Base-by-base conservation (phyloP, 2,329 filamentous ascomycete species). In the Aspergillus pseudoterreus region DNA sequence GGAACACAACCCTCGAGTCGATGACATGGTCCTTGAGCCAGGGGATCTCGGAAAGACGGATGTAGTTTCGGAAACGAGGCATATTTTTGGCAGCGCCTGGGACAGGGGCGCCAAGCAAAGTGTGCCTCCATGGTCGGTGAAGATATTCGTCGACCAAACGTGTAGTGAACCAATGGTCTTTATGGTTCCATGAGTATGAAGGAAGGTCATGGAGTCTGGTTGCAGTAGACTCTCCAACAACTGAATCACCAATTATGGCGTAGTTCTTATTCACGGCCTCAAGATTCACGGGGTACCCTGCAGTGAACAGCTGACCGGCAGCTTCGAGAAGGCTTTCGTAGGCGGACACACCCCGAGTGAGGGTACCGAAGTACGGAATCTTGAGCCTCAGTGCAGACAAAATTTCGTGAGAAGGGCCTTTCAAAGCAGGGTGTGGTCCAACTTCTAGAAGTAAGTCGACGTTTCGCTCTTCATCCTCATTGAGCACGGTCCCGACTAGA, bases 401-500 rank as follows among this genome's bases (percentile, higher is more conserved):
- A 6, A 45, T 51, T n/a, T 46, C 33, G 32, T 36, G 22, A 11
- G 54, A 17, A 2, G 64, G 62, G 2, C 64, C 55, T 17, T 54
- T 55, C 6, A 67, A 47, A 3, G 63, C 57, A 5, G 57, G 47
- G 43, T 68, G 63, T 4, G 51, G 51, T 6, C 51, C 51, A 32
- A 53, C 27, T 19, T 53, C 51, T 6, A 53, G 19, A 12, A 50
- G 22, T n/a, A 47, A 21, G 6, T 47, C 43, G 3, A 47, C 43
- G 12, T 22, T 36, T 6, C 22, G 5, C 6, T 17, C 12, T 17
- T 10, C 17, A 4, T 36, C 17, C 1, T 35, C 32, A 17, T 32
- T 8, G 4, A 45, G 35, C 14, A 50, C 11, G 2, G 47, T 35
- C 8, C 22, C 30, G 8, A 14, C 30, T 10, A 50, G 21, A 10